Evolutionary conservation across 108 stramenopile genomes (phyloP).

Genomic region (Asterionellopsis glacialis): DNA sequence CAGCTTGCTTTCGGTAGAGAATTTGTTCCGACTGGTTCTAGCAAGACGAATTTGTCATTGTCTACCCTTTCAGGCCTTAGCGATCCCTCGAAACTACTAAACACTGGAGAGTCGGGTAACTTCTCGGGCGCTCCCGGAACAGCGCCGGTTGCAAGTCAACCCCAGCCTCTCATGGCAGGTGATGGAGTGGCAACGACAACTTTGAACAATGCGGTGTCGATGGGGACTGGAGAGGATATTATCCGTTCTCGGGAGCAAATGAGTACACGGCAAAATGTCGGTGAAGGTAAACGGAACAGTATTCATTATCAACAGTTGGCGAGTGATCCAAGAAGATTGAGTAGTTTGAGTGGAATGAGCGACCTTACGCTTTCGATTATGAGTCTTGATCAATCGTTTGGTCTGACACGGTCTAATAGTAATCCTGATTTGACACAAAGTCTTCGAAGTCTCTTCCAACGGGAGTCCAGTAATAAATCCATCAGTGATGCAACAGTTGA

Average conservation of each 20-base stretch:
- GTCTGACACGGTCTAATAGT: neutral
- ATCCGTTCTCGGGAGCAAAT: no score
- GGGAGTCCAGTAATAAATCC: no score
- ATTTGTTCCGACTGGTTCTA: neutral
- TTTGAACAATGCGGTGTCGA: no score
- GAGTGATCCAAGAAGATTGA: no score
- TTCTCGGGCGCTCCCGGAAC: neutral
- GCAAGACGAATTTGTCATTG: neutral
- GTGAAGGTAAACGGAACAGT: no score
- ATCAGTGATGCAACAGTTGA: neutral
- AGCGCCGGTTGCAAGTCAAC: neutral
- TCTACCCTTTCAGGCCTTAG: constrained; percentile 1
- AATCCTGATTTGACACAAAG: constrained; percentile 3
- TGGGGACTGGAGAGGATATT: no score
- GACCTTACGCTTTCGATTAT: neutral
- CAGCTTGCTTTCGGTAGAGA: neutral
- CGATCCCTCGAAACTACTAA: neutral
- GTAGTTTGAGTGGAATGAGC: neutral
- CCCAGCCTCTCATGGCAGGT: no score
- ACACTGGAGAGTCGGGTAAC: no score
- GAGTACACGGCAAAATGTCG: no score
- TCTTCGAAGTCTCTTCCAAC: no score
- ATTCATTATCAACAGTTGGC: no score
- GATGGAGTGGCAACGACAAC: no score
- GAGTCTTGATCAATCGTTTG: neutral